Percentiles rank a stretch among this genome's conserved stretches.
phyloP scores from a whole-genome alignment of 192 early-diverging fungal genomes.

The Dissophora ornata region DNA sequence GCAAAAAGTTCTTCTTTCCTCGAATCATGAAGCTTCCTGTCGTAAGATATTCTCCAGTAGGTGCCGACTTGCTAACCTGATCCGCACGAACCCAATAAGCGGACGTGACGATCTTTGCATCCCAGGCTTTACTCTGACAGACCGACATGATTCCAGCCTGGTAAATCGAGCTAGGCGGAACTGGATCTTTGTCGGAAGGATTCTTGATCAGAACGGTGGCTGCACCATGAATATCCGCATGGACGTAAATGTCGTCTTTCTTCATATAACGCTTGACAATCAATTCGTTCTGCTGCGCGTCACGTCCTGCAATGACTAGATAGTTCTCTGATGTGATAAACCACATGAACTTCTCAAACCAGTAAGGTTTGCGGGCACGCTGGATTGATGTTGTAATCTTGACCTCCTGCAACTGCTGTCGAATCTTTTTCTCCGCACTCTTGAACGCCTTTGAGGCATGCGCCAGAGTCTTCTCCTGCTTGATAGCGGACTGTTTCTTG shows the following conservation, averaged over 20 bases:
- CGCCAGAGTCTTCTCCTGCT: slow-evolving; percentile 91
- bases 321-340: slow-evolving; percentile 94
- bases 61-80: slow-evolving; percentile 87
- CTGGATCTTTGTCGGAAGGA: slow-evolving; percentile 62
- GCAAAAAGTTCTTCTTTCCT: slow-evolving; percentile 94
- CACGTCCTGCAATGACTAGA: slow-evolving; percentile 91
- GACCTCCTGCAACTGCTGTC: slow-evolving; percentile 80
- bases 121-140: slow-evolving; percentile 95
- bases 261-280: slow-evolving; percentile 79
- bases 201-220: slow-evolving; percentile 93
- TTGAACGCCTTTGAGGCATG: slow-evolving; percentile 89
- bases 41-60: slow-evolving; percentile 90
- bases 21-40: slow-evolving; percentile 94
- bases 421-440: slow-evolving; percentile 91
- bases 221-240: slow-evolving; percentile 94
- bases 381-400: slow-evolving; percentile 81
- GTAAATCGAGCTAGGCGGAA: slow-evolving; percentile 90
- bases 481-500: slow-evolving; percentile 84
- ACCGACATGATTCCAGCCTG: slow-evolving; percentile 98
- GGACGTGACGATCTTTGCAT: slow-evolving; percentile 93
- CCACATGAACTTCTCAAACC: slow-evolving; percentile 99
- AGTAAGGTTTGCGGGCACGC: slow-evolving; percentile 90
- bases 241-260: slow-evolving; percentile 88
- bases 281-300: slow-evolving; percentile 94
- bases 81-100: slow-evolving; percentile 94